Evolutionary conservation across 139 green algal genomes (phyloP).

Genomic region (Chlorella sp.): DNA sequence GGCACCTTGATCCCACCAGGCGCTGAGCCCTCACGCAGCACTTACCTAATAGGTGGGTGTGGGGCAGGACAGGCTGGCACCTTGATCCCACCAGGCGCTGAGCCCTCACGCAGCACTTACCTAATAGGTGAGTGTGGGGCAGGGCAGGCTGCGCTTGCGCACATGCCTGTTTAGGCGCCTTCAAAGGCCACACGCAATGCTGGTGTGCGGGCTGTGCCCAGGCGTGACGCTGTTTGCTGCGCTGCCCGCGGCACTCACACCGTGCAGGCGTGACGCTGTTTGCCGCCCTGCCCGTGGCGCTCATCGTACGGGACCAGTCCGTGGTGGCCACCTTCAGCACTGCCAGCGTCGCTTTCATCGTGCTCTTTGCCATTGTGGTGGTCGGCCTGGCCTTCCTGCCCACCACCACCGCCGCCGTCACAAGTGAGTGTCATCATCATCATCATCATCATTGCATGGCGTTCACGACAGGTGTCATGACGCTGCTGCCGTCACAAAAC

Average conservation of each 20-base stretch:
- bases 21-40: constrained; percentile 63
- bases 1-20: constrained; percentile 75
- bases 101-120: constrained; percentile 62
- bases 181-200: too few species aligned
- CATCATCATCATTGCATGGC: not conserved
- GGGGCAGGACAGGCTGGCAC: constrained; percentile 49
- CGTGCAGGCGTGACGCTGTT: constrained; percentile 54
- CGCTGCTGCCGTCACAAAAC: too few species aligned
- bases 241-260: constrained; percentile 56
- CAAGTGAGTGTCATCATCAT: not conserved
- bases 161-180: too few species aligned
- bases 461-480: too few species aligned
- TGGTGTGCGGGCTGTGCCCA: too few species aligned
- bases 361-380: constrained; percentile 48
- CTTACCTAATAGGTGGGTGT: constrained; percentile 40
- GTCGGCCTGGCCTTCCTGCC: not conserved
- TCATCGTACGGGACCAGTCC: constrained; percentile 56
- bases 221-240: constrained; percentile 58
- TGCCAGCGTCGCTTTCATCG: constrained; percentile 56
- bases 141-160: too few species aligned
- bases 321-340: constrained; percentile 57
- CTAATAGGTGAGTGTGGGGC: constrained; percentile 37
- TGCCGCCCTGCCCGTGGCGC: constrained; percentile 54
- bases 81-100: constrained; percentile 71
- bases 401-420: not conserved